Percentiles rank a stretch among this genome's conserved stretches.
phyloP scores from a whole-genome alignment of 2,329 filamentous ascomycete species.

The Cryoendolithus antarcticus region DNA sequence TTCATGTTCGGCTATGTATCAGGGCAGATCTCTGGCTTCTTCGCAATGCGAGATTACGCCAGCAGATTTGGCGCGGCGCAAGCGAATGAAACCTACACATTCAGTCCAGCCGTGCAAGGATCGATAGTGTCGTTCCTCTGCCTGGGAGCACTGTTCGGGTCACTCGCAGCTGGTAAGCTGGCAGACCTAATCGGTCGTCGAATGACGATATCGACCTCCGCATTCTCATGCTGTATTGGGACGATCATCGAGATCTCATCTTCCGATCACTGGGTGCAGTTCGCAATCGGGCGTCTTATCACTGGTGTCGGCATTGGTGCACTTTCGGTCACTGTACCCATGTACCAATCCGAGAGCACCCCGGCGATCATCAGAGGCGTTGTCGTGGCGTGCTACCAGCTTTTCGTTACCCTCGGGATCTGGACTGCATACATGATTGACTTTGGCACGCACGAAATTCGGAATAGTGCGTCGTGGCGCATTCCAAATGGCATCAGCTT shows the following conservation, averaged over 20 bases:
- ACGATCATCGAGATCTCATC: slow-evolving; percentile 33
- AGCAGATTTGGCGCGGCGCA: slow-evolving; percentile 38
- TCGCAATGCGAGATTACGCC: slow-evolving; percentile 38
- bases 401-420: slow-evolving; percentile 35
- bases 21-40: slow-evolving; percentile 43
- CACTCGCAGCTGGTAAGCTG: slow-evolving; percentile 32
- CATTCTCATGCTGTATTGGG: slow-evolving; percentile 31
- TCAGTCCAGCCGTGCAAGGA: slow-evolving; percentile 24
- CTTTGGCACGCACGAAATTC: slow-evolving; percentile 16
- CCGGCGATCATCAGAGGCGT: slow-evolving; percentile 52
- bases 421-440: slow-evolving; percentile 22
- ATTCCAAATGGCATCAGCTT: slow-evolving; percentile 22
- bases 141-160: slow-evolving; percentile 31
- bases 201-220: slow-evolving; percentile 36
- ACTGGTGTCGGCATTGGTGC: slow-evolving; percentile 32
- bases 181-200: slow-evolving; percentile 41
- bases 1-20: slow-evolving; percentile 52
- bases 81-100: slow-evolving; percentile 26
- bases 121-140: slow-evolving; percentile 33
- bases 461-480: slow-evolving; percentile 16
- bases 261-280: slow-evolving; percentile 28
- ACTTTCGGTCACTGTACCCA: slow-evolving; percentile 47
- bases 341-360: slow-evolving; percentile 54
- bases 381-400: slow-evolving; percentile 41
- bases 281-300: slow-evolving; percentile 36